Conservation (phyloP, 2,329 filamentous ascomycete species). For the Paecilomyces fulvus region DNA sequence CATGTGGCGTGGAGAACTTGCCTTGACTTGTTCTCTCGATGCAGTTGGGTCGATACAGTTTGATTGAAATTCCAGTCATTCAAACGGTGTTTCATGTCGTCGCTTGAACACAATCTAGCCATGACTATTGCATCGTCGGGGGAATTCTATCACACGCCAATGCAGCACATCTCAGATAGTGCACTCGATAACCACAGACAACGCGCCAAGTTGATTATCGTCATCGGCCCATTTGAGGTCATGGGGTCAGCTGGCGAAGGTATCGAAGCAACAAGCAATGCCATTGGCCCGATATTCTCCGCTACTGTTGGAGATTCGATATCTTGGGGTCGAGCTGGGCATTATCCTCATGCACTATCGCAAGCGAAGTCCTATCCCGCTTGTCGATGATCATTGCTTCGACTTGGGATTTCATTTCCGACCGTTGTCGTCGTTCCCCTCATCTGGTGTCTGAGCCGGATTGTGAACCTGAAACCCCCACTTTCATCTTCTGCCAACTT, state of each 20-base stretch:
- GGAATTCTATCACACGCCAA: background rate
- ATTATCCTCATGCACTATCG: background rate
- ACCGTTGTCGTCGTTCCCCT: background rate
- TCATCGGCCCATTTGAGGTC: background rate
- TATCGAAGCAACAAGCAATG: background rate
- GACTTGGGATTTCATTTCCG: background rate
- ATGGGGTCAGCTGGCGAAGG: background rate
- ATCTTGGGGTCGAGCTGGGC: background rate
- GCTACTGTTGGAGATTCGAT: background rate
- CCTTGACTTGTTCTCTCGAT: too few species aligned
- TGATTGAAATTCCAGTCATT: background rate
- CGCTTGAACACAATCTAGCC: background rate
- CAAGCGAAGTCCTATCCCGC: background rate
- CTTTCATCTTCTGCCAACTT: background rate
- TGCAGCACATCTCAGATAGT: background rate
- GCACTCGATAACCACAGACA: background rate
- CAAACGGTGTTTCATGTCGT: background rate
- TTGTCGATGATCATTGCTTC: background rate
- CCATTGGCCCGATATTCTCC: background rate
- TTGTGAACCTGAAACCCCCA: background rate
- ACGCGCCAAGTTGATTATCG: background rate
- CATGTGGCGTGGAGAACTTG: too few species aligned
- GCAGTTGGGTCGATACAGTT: too few species aligned
- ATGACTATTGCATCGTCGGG: background rate
- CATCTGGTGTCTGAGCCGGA: background rate